Evolutionary conservation across 768 basidiomycete genomes (phyloP), one percentile per base, ranked within the genome.

Genomic region (Leccinum subgranulosum): DNA sequence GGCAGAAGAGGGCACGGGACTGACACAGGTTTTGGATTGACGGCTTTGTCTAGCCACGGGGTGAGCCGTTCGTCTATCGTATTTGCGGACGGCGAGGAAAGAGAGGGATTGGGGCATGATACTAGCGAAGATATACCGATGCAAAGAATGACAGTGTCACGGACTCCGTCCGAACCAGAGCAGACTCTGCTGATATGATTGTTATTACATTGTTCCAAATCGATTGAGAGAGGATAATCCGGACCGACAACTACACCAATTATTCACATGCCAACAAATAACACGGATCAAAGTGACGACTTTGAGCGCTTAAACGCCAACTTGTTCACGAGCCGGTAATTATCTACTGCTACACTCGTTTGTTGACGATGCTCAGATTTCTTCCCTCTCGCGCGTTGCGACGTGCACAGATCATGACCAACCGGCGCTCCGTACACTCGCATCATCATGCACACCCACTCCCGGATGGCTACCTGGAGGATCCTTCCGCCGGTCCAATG

Each of bases 401-500:
- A 19, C 39, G 39, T n/a, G 39, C n/a, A 41, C 39, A 41, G 39
- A 41, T 41, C 39, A 41, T 41, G 39, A 41, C 39, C n/a, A 41
- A 11, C 2, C 39, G 36, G 3, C 36, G 39, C n/a, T n/a, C 39
- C 39, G 39, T 41, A 11, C 39, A 19, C n/a, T 41, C 17, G 17
- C 34, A 36, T 36, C 34, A 39, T 36, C 34, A 36, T 36, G 15
- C 34, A 36, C 73, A 69, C 62, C 39, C 53, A 6, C 66, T 74
- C 7, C 79, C 80, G 23, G 72, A 76, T 31, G 80, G 80, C 48
- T 82, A 84, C 69, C 67, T 70, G 31, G 77, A 78, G 49, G 87
- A 90, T 63, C 77, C 79, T 39, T 73, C 75, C n/a, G 84, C 81
- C 10, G 75, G 79, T 0, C 80, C 84, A 1, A 91, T 90, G 87